These are phyloP conservation scores for Linum trigynum DNA, from an alignment of 345 rosid genomes.

Conservation along the genomic window DNA sequence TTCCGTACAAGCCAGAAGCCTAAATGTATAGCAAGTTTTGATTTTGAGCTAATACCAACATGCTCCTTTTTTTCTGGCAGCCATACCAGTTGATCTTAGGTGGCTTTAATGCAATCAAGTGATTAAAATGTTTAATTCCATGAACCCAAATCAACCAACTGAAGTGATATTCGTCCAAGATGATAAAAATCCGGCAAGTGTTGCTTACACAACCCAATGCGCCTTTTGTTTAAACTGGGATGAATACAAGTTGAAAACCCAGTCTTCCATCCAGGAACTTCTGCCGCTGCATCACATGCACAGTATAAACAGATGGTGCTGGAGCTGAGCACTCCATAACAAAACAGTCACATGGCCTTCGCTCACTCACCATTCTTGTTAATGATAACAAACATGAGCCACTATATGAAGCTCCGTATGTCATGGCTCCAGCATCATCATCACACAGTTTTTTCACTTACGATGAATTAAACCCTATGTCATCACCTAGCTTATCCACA, in stretches of 20 bases:
- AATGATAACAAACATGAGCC: slow-evolving; percentile 63
- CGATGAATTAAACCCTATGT: slow-evolving; percentile 27
- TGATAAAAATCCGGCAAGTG: slow-evolving; percentile 56
- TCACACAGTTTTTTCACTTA: slow-evolving; percentile 20
- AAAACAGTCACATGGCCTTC: slow-evolving; percentile 76
- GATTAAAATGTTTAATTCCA: slow-evolving; percentile 34
- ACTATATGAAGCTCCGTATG: slow-evolving; percentile 52
- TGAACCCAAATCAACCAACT: slow-evolving; percentile 66
- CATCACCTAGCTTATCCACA: slow-evolving; percentile 44
- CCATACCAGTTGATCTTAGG: too few species aligned
- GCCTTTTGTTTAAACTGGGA: slow-evolving; percentile 72
- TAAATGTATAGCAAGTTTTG: too few species aligned
- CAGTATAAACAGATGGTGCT: slow-evolving; percentile 65
- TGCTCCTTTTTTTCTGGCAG: too few species aligned
- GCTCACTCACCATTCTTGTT: slow-evolving; percentile 57
- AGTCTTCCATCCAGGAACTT: slow-evolving; percentile 89
- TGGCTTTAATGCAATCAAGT: too few species aligned
- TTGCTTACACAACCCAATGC: slow-evolving; percentile 64
- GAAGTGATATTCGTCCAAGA: slow-evolving; percentile 67
- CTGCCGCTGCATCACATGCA: slow-evolving; percentile 87
- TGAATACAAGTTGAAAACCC: slow-evolving; percentile 76
- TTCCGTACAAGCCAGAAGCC: too few species aligned
- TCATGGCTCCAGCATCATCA: slow-evolving; percentile 49
- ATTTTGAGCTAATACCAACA: too few species aligned
- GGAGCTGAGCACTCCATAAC: slow-evolving; percentile 53